Evolutionary conservation across 768 basidiomycete genomes (phyloP).

Genomic region (Phaeotremella fagi): DNA sequence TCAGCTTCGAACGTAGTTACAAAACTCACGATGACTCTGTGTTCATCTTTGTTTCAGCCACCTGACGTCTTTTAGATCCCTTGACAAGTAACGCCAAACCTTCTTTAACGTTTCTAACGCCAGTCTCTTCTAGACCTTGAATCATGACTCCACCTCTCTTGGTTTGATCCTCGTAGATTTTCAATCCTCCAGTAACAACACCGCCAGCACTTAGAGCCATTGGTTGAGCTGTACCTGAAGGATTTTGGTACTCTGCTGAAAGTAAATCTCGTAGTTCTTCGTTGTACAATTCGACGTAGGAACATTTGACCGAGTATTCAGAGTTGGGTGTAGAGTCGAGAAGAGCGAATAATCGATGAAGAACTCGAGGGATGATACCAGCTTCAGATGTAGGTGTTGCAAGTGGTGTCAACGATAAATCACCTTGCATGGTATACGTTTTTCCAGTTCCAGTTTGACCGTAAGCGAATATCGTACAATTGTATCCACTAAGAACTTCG

Average conservation of each 20-base stretch:
- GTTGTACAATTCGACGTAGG: slow-evolving; percentile 93
- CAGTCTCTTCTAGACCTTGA: slow-evolving; percentile 86
- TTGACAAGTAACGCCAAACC: slow-evolving; percentile 79
- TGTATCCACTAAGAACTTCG: slow-evolving; percentile 92
- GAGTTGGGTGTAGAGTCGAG: slow-evolving; percentile 64
- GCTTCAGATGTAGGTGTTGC: slow-evolving; percentile 76
- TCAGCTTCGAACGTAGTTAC: not conserved
- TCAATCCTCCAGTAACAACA: slow-evolving; percentile 54
- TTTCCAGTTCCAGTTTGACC: slow-evolving; percentile 99
- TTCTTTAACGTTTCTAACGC: slow-evolving; percentile 74
- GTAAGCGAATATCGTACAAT: slow-evolving; percentile 95
- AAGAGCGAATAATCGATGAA: slow-evolving; percentile 84
- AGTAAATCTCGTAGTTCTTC: slow-evolving; percentile 95
- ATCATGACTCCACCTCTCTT: slow-evolving; percentile 81
- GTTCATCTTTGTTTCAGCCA: slow-evolving; percentile 95
- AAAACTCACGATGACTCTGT: slow-evolving; percentile 53
- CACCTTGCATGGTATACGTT: slow-evolving; percentile 99
- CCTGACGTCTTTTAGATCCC: slow-evolving; percentile 84
- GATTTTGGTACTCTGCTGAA: slow-evolving; percentile 59
- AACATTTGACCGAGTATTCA: slow-evolving; percentile 90
- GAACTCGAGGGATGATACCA: slow-evolving; percentile 90
- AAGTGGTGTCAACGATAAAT: slow-evolving; percentile 58
- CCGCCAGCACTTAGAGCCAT: slow-evolving; percentile 4
- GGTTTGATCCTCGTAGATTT: slow-evolving; percentile 85
- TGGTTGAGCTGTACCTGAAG: slow-evolving; percentile 7